Conservation (phyloP, 257 asterid species). For the Striga asiatica region DNA sequence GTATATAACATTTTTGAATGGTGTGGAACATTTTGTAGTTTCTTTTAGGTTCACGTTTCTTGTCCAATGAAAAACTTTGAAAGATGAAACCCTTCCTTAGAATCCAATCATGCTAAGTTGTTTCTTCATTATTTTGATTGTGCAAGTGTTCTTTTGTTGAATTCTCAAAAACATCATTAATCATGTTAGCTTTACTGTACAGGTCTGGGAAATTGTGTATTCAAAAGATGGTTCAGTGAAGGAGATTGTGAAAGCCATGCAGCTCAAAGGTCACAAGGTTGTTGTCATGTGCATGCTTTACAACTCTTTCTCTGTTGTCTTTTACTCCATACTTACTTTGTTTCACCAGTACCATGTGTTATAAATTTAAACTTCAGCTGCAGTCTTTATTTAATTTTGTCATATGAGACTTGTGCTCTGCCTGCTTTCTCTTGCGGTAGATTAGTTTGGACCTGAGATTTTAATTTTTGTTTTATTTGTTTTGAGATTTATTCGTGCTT, state of each 20-base stretch:
- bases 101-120: not conserved
- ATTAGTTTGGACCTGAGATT: not conserved
- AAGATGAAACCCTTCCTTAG: not conserved
- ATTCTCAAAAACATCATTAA: conserved; percentile 5
- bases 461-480: not conserved
- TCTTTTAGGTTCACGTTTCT: not conserved
- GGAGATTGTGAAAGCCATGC: conserved; percentile 83
- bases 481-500: not conserved
- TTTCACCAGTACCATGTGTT: not conserved
- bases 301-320: conserved; percentile 13
- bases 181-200: conserved; percentile 15
- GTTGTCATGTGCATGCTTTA: conserved; percentile 15
- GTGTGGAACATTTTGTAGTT: no score
- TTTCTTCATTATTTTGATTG: not conserved
- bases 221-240: conserved; percentile 87
- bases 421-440: not conserved
- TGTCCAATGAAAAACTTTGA: not conserved
- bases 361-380: not conserved
- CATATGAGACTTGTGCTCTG: not conserved
- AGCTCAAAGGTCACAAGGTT: conserved; percentile 99
- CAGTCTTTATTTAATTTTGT: conserved; percentile 1
- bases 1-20: not conserved
- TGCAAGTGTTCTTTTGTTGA: not conserved
- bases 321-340: not conserved
- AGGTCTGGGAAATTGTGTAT: conserved; percentile 96